Evolutionary conservation across 495 filamentous ascomycete species (phyloP), one percentile per base, ranked within the genome.

Genomic region (Aspergillus ellipticus): DNA sequence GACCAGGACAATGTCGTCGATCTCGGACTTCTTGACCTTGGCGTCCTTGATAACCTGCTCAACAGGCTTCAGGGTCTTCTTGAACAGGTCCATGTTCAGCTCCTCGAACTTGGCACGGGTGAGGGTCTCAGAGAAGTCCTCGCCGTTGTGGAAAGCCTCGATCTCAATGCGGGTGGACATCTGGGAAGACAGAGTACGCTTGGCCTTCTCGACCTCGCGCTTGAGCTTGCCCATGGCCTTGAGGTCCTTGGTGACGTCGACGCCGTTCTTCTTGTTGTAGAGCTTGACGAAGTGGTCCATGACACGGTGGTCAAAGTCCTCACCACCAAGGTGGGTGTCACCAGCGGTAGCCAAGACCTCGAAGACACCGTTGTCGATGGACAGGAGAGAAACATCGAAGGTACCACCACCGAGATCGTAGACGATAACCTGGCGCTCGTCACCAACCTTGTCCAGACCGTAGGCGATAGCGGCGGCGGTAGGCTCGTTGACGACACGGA

Each of bases 151-250:
- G 86, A 99, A 96, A 60, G 92, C 86, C 75, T 99, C 95, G 59
- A 99, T 97, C 76, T 99, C 95, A 62, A 99, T 89, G 66, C 92
- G 89, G 63, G 92, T 94, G 59, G 92, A 94, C 91, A 94, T 97
- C 80, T 96, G 92, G 67, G 91, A 95, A 70, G 95, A 97, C 48
- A 99, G 86, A 61, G 92, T 97, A 70, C 95, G 89, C 89, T 99
- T 99, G 76, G 95, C 95, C 85, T 97, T 97, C 81, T 99, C 94
- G 66, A 96, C 94, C 75, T 97, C 95, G 63, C 95, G 94, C 90
- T 97, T 97, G 62, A 99, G 85, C 79, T 97, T 97, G 79, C 94
- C 93, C 94, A 99, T 97, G 53, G 94, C 87, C 90, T 97, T 97
- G 53, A 88, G 77, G 64, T 97, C 92, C 81, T 92, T 96, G 79